A percentile compares a stretch with the other conserved stretches of the same genome.
phyloP scores from a whole-genome alignment of 116 monocot species.

The Phalaenopsis hybrid region DNA sequence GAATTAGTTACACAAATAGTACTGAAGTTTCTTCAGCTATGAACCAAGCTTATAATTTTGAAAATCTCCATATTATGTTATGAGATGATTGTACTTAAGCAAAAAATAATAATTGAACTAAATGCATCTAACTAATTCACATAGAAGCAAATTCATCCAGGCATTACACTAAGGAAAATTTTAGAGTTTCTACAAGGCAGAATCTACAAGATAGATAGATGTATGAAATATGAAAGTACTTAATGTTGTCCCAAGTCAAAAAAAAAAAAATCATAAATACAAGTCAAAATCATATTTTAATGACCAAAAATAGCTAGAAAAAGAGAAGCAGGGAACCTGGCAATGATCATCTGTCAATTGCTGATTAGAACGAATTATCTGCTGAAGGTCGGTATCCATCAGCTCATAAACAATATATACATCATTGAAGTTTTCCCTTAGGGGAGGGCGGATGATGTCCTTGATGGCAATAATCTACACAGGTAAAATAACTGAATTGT shows the following conservation, averaged over 20 bases:
- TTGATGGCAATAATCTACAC: constrained; percentile 48
- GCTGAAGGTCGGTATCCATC: constrained; percentile 64
- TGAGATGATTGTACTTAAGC: too few species aligned
- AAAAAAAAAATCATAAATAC: background rate
- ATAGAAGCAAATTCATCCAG: too few species aligned
- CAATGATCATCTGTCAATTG: constrained; percentile 46
- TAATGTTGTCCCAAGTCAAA: background rate
- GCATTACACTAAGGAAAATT: too few species aligned
- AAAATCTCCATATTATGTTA: too few species aligned
- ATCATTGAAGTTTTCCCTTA: constrained; percentile 55
- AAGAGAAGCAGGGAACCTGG: constrained; percentile 24
- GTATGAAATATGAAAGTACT: background rate
- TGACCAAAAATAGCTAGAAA: background rate
- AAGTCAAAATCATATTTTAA: background rate
- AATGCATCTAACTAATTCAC: too few species aligned
- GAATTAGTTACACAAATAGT: too few species aligned
- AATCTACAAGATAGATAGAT: background rate
- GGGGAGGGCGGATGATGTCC: constrained; percentile 57
- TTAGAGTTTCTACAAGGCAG: background rate
- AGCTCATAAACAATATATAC: constrained; percentile 56
- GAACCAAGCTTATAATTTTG: too few species aligned
- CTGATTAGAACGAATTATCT: constrained; percentile 46
- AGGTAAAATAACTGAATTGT: background rate
- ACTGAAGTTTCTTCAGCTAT: too few species aligned
- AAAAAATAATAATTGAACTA: too few species aligned